Base-by-base conservation (phyloP, 768 basidiomycete species). In the Leccinum fibrillosum region DNA sequence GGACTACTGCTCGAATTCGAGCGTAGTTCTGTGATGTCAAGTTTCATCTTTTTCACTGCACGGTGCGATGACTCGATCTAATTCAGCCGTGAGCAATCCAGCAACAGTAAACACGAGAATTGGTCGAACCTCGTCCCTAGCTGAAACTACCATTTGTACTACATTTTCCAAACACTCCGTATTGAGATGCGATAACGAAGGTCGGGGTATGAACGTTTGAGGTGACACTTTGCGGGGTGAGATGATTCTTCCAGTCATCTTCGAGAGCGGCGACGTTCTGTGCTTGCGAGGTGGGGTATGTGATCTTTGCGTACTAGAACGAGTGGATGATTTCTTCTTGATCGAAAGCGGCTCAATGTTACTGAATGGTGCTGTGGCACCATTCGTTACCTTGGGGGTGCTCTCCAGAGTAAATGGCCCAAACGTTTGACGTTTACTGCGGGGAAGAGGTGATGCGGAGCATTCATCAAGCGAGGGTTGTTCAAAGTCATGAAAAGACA, bases 331-430 rank as follows among this genome's bases (percentile, higher is more conserved):
- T 71, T 90, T 92, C 78, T 94, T 92, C 78, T 87, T 91, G 71
- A 94, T 93, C 2, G 86, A 89, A 58, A 94, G 75, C 7, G 91
- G 91, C 66, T 90, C 90, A 21, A 92, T 79, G 25, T 74, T 75
- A 35, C 75, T 77, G 55, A 72, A 56, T 32, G 78, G 72, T 25
- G 75, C 72, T 56, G 78, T 62, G 25, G 66, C 56, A 50, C 70
- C 65, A 39, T 66, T 70, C 34, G 67, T 60, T 59, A 67, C 67
- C 64, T 79, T 85, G 9, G 87, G 85, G 0, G 81, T 84, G 26
- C 76, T 68, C 28, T 88, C 85, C 65, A 83, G 85, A 32, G 71
- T 76, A 21, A 78, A 76, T 1, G 79, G 80, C 54, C 81, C 79
- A 62, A 90, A 84, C 19, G 85, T 79, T 66, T 87, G 87, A 39